A percentile compares a stretch with the other conserved stretches of the same genome.
Conservation (phyloP, 2,329 filamentous ascomycete genomes). For the Lasiodiplodia gonubiensis region DNA sequence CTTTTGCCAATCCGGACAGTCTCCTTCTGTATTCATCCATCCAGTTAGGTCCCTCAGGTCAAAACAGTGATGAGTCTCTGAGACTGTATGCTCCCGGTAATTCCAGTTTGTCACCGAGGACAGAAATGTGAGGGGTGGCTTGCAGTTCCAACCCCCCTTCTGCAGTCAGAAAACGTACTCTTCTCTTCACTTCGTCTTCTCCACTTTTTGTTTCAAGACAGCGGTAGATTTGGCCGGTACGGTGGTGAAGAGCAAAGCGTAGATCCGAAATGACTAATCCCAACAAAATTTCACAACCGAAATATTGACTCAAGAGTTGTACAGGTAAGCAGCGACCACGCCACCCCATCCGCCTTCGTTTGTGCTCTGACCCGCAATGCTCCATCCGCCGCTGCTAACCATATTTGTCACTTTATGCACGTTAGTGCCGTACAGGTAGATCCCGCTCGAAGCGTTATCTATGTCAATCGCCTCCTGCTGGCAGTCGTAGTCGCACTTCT, state of each 20-base stretch:
- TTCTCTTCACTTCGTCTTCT: too few species aligned
- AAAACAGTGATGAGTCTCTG: background rate
- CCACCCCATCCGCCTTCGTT: slow-evolving; percentile 28
- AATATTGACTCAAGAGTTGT: slow-evolving; percentile 21
- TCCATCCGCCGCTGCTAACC: slow-evolving; percentile 6
- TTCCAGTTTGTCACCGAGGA: background rate
- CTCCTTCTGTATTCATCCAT: background rate
- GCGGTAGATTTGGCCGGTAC: background rate
- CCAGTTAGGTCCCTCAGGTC: background rate
- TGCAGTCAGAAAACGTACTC: background rate
- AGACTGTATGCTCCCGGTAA: background rate
- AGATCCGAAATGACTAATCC: slow-evolving; percentile 6
- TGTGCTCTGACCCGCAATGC: background rate
- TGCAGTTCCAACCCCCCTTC: background rate
- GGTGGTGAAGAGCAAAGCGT: background rate
- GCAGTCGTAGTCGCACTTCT: slow-evolving; percentile 5
- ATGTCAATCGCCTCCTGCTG: slow-evolving; percentile 21
- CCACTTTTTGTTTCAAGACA: background rate
- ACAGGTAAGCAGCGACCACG: slow-evolving; percentile 28
- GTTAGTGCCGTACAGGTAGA: slow-evolving; percentile 23
- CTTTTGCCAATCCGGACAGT: background rate
- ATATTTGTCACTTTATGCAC: slow-evolving; percentile 25
- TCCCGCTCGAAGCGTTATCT: background rate
- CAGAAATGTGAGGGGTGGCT: background rate
- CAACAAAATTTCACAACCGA: slow-evolving; percentile 18